phyloP scores from a whole-genome alignment of 768 basidiomycete genomes.

The Sarcodon aspratus region DNA sequence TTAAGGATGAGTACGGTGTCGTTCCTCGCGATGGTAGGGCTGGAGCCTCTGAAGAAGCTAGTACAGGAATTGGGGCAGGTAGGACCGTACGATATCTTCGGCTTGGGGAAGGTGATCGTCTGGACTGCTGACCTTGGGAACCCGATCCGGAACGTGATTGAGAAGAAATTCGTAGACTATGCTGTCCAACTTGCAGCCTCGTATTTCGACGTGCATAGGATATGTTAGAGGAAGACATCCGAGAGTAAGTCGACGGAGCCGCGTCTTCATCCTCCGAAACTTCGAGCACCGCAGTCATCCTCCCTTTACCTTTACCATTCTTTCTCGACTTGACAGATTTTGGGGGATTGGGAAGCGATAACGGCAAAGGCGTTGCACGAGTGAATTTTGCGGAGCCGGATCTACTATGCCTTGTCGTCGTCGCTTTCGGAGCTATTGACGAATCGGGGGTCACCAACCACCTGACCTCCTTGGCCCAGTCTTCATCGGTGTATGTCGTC shows the following conservation, averaged over 20 bases:
- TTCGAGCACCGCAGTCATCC: background rate
- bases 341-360: background rate
- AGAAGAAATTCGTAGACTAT: background rate
- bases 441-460: constrained; percentile 37
- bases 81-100: constrained; percentile 2
- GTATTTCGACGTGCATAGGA: background rate
- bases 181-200: background rate
- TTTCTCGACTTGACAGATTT: constrained; percentile 1
- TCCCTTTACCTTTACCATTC: constrained; percentile 1
- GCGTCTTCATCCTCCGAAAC: background rate
- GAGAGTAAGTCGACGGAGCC: background rate
- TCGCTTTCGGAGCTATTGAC: constrained; percentile 1
- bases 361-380: constrained; percentile 1
- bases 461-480: constrained; percentile 60
- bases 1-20: constrained; percentile 4
- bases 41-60: background rate
- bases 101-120: background rate
- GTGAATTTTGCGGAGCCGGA: constrained; percentile 4
- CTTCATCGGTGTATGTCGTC: constrained; percentile 36
- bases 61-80: constrained; percentile 4
- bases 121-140: background rate
- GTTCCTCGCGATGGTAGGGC: background rate
- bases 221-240: background rate
- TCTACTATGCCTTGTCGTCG: constrained; percentile 1
- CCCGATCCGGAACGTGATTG: background rate